Percentiles rank a stretch among this genome's conserved stretches.
phyloP scores from a whole-genome alignment of 1,139 yeast species.

The Pneumocystis wakefieldiae region DNA sequence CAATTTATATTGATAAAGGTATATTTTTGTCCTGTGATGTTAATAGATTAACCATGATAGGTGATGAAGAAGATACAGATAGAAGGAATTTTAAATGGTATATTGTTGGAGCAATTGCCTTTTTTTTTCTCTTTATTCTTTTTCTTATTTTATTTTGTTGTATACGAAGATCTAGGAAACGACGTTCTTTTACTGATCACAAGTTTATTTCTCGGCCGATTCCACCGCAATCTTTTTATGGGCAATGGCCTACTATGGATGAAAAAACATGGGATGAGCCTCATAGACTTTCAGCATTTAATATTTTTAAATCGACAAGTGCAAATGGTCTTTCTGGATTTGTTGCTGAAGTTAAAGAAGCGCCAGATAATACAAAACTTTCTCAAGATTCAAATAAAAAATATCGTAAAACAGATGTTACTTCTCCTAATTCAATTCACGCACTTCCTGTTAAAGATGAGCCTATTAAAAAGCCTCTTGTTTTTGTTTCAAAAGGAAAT shows the following conservation, averaged over 20 bases:
- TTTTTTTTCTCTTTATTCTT: not conserved
- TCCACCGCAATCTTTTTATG: constrained; percentile 1
- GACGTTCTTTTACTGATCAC: not conserved
- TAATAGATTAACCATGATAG: not conserved
- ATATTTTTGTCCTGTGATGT: not conserved
- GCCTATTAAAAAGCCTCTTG: constrained; percentile 1
- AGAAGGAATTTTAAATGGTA: not conserved
- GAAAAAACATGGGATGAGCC: constrained; percentile 9
- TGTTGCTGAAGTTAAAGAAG: constrained; percentile 10
- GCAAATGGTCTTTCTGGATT: constrained; percentile 9
- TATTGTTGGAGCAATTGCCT: not conserved
- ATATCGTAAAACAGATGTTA: constrained; percentile 1
- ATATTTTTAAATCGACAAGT: constrained; percentile 11
- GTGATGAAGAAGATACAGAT: not conserved
- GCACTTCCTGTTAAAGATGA: not conserved
- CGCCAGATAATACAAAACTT: not conserved
- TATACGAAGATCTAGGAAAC: not conserved
- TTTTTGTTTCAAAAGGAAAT: not conserved
- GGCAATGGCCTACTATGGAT: constrained; percentile 9
- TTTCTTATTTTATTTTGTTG: constrained; percentile 5
- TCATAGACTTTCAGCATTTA: constrained; percentile 11
- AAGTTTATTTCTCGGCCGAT: constrained; percentile 10
- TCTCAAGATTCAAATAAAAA: constrained; percentile 6
- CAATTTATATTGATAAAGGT: not conserved
- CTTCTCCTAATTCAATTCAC: constrained; percentile 2